Evolutionary conservation across 768 basidiomycete species (phyloP), one percentile per base, ranked within the genome.

Genomic region (Serendipita sp.): DNA sequence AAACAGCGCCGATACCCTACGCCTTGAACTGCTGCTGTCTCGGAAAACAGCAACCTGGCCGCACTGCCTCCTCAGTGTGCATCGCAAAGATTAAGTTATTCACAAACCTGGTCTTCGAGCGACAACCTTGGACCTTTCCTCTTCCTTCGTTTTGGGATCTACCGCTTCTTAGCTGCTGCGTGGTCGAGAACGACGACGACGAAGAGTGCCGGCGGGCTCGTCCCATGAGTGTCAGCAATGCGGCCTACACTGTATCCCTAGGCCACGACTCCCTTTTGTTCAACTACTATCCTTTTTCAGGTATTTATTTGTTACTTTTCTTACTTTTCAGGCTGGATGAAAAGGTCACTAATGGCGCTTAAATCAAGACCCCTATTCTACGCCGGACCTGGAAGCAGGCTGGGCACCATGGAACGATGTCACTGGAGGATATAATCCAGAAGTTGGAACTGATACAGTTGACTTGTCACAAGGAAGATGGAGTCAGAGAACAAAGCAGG

Each of bases 351-450:
- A 13, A n/a, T 54, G 53, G 24, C 53, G 53, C 10, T 11, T 13
- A 46, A 13, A 13, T 46, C 18, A 18, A 54, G 53, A 54, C 53
- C 53, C 53, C 11, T 54, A 11, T 45, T 65, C 58, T 34, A 72
- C 78, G 60, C 73, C 80, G 1, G 76, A 83, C 68, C 69, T 82
- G 46, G 69, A 72, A 18, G 77, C 76, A 32, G 86, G 86, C 70
- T 91, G 89, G 89, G 83, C 83, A 70, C 81, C 86, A 16, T 81
- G 53, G 53, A 54, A 54, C 24, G 28, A 28, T 54, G 53, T 54
- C 30, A 13, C 13, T 11, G 53, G 53, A 16, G 53, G 53, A 15
- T 54, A 54, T 32, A 30, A 54, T 54, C 53, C 53, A 1, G 16
- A 15, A 46, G 13, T 46, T 46, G 13, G 13, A 13, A 24, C 24